These are phyloP conservation scores for Tephrocybe sp. DNA, from an alignment of 768 basidiomycete genomes.

Conservation along the genomic window DNA sequence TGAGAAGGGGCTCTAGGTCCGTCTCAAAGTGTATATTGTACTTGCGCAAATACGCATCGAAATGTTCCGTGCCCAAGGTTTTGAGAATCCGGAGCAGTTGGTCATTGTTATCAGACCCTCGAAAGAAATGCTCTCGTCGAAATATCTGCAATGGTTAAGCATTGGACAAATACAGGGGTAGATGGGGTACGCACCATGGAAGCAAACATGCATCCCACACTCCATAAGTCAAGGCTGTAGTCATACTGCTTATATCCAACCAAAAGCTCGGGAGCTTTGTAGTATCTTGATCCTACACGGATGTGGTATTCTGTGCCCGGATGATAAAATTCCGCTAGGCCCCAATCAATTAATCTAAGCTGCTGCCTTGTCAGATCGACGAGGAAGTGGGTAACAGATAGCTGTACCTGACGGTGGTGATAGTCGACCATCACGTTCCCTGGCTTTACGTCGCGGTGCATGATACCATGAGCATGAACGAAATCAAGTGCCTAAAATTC, in stretches of 20 bases:
- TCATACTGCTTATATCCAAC: constrained; percentile 75
- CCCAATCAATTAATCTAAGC: constrained; percentile 73
- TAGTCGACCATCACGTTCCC: constrained; percentile 77
- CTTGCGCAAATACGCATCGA: constrained; percentile 57
- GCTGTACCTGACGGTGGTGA: constrained; percentile 53
- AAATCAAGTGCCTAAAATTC: constrained; percentile 63
- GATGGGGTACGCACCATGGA: constrained; percentile 57
- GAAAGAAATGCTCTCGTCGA: constrained; percentile 74
- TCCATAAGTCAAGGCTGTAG: constrained; percentile 74
- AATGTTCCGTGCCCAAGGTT: constrained; percentile 65
- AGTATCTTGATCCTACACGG: constrained; percentile 69
- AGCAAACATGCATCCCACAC: constrained; percentile 73
- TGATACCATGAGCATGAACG: constrained; percentile 70
- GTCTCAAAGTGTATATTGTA: constrained; percentile 70
- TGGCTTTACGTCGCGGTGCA: constrained; percentile 54
- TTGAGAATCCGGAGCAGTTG: constrained; percentile 71
- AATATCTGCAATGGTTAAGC: constrained; percentile 48
- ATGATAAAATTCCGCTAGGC: constrained; percentile 76
- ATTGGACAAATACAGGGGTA: background rate
- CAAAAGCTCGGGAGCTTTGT: constrained; percentile 72
- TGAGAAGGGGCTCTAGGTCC: constrained; percentile 56
- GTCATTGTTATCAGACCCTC: constrained; percentile 72
- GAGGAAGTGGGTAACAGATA: background rate
- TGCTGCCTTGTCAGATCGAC: constrained; percentile 19
- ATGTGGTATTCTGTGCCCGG: constrained; percentile 70